Percentiles rank a stretch among this genome's conserved stretches.
These are phyloP conservation scores for Eimeria acervulina DNA, from an alignment of 169 alveolate genomes.

Conservation along the genomic window DNA sequence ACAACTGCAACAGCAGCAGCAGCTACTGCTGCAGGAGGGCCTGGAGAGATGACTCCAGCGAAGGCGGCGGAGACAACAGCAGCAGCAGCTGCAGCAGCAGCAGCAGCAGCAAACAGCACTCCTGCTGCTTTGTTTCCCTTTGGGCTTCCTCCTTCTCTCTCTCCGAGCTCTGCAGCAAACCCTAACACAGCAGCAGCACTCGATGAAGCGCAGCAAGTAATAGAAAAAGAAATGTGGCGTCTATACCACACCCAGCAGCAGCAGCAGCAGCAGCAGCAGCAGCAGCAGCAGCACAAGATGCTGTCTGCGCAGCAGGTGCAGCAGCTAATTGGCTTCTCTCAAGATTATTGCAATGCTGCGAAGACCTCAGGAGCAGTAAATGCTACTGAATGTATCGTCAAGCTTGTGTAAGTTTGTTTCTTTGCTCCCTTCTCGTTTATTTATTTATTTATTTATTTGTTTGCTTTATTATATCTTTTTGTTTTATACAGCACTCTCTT, in stretches of 20 bases:
- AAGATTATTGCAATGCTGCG: constrained; percentile 14
- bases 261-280: constrained; percentile 41
- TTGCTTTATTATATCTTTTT: not conserved
- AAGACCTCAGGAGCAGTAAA: not conserved
- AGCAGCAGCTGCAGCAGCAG: constrained; percentile 14
- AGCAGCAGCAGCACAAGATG: constrained; percentile 35
- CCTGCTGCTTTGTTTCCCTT: not conserved
- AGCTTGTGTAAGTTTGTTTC: not conserved
- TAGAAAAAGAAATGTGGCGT: constrained; percentile 51
- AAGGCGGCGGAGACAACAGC: not conserved
- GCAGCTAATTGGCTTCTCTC: constrained; percentile 43
- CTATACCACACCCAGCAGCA: constrained; percentile 7
- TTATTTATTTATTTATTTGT: not conserved
- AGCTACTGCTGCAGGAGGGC: not conserved
- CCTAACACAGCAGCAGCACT: not conserved
- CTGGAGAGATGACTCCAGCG: not conserved
- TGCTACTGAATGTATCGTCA: constrained; percentile 11
- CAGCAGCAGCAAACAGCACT: constrained; percentile 17
- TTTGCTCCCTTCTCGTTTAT: too few relatives aligned
- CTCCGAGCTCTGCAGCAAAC: not conserved
- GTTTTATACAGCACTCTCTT: not conserved
- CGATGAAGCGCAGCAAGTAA: constrained; percentile 43
- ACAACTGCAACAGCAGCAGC: too few relatives aligned
- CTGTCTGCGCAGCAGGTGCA: constrained; percentile 39
- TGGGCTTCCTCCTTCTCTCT: constrained; percentile 25